A percentile compares a stretch with the other conserved stretches of the same genome.
Conservation (phyloP, 768 basidiomycete species). For the Mycena maculata region DNA sequence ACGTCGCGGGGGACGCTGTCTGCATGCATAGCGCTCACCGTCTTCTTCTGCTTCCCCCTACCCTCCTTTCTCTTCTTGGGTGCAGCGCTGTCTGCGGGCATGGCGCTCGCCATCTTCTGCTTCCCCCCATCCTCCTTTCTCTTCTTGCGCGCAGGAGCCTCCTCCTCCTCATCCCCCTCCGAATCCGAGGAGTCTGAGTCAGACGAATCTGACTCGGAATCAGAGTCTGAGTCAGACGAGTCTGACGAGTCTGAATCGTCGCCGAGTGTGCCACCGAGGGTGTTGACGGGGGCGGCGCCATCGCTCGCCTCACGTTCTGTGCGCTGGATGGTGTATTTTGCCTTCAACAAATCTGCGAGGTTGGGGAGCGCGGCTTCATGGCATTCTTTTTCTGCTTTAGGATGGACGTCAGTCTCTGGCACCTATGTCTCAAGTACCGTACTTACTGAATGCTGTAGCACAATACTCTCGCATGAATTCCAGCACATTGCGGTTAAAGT, state of each 20-base stretch:
- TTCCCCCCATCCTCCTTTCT: background rate
- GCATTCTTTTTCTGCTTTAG: background rate
- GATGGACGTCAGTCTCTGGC: too few species aligned
- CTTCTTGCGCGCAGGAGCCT: background rate
- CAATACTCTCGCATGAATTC: background rate
- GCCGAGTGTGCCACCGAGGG: too few species aligned
- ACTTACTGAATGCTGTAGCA: background rate
- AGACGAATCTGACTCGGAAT: background rate
- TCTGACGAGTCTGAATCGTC: too few species aligned
- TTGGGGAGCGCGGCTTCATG: background rate
- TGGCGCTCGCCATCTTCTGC: background rate
- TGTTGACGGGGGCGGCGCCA: background rate
- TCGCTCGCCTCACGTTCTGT: background rate
- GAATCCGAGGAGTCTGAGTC: background rate
- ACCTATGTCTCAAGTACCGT: background rate
- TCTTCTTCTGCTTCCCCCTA: background rate
- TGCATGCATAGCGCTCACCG: background rate
- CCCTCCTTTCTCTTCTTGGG: background rate
- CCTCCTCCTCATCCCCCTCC: background rate
- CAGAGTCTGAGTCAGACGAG: too few species aligned
- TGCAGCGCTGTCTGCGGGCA: too few species aligned
- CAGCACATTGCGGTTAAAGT: background rate
- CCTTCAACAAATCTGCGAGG: background rate
- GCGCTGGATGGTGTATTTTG: background rate
- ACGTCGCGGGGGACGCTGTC: background rate